These are phyloP conservation scores for Yamadazyma sp. DNA, from an alignment of 1,139 yeast genomes.

Conservation along the genomic window DNA sequence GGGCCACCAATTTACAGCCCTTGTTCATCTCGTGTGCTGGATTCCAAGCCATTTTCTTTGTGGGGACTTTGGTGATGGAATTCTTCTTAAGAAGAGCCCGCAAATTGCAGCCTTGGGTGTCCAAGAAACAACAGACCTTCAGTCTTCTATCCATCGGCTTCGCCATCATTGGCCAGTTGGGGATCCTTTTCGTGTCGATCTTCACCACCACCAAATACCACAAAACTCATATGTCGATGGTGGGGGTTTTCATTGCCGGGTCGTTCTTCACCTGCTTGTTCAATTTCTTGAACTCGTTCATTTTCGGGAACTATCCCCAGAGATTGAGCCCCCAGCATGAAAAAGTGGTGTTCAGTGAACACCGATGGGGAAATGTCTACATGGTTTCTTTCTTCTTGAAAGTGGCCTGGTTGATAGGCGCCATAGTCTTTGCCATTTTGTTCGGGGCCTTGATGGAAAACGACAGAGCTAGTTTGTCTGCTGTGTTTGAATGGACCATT, in stretches of 20 bases:
- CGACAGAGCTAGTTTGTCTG: slow-evolving; percentile 46
- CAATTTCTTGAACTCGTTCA: slow-evolving; percentile 57
- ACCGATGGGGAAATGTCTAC: slow-evolving; percentile 42
- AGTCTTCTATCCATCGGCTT: slow-evolving; percentile 52
- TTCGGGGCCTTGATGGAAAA: slow-evolving; percentile 54
- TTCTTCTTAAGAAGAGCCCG: slow-evolving; percentile 51
- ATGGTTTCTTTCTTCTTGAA: slow-evolving; percentile 56
- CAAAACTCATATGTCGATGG: slow-evolving; percentile 67
- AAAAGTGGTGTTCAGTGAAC: slow-evolving; percentile 39
- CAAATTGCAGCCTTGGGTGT: slow-evolving; percentile 55
- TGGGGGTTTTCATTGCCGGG: slow-evolving; percentile 70
- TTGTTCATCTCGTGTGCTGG: slow-evolving; percentile 79
- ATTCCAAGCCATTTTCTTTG: slow-evolving; percentile 75
- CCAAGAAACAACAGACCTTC: slow-evolving; percentile 47
- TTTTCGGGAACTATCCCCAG: slow-evolving; percentile 58
- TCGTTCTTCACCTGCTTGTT: slow-evolving; percentile 64
- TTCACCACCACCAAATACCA: slow-evolving; percentile 66
- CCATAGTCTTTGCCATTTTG: slow-evolving; percentile 67
- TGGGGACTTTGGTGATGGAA: slow-evolving; percentile 64
- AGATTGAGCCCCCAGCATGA: slow-evolving; percentile 43
- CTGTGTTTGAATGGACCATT: slow-evolving; percentile 78
- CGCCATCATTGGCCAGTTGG: slow-evolving; percentile 71
- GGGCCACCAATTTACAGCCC: slow-evolving; percentile 83
- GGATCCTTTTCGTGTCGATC: slow-evolving; percentile 72
- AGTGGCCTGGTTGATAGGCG: slow-evolving; percentile 64